Percentiles rank a stretch among this genome's conserved stretches.
phyloP scores from a whole-genome alignment of 345 rosid species.

The Aegle marmelos region DNA sequence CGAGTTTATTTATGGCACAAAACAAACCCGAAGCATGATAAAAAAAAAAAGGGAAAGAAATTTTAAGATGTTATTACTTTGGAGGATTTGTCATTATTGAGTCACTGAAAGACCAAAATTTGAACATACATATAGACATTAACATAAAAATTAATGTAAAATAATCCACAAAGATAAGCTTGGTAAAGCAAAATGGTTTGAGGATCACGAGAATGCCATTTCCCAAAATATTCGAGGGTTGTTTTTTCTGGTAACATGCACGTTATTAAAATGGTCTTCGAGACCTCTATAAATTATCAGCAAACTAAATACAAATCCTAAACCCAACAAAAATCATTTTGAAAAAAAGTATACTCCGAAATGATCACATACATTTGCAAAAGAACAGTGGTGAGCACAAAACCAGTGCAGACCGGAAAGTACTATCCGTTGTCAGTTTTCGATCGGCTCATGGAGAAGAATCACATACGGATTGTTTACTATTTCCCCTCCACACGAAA shows the following conservation, averaged over 20 bases:
- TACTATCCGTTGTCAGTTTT: conserved; percentile 45
- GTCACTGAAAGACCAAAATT: no score
- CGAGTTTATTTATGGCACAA: no score
- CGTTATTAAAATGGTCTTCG: not conserved
- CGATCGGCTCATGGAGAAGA: conserved; percentile 62
- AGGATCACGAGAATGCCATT: conserved; percentile 21
- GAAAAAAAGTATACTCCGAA: not conserved
- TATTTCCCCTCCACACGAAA: conserved; percentile 36
- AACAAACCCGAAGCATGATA: no score
- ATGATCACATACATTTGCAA: conserved; percentile 43
- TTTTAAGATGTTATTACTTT: no score
- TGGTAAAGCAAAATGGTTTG: not conserved
- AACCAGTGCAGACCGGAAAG: conserved; percentile 42
- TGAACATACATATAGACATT: no score
- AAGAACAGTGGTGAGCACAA: conserved; percentile 70
- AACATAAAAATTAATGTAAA: no score
- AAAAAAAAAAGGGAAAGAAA: no score
- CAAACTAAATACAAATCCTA: not conserved
- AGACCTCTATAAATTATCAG: not conserved
- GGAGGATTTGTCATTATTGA: no score
- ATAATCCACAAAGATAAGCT: not conserved
- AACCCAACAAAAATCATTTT: not conserved
- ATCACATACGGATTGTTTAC: conserved; percentile 46
- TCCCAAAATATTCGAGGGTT: conserved; percentile 2
- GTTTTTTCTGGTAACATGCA: conserved; percentile 16